phyloP scores from a whole-genome alignment of 768 basidiomycete species.

The Trametes sanguinea region DNA sequence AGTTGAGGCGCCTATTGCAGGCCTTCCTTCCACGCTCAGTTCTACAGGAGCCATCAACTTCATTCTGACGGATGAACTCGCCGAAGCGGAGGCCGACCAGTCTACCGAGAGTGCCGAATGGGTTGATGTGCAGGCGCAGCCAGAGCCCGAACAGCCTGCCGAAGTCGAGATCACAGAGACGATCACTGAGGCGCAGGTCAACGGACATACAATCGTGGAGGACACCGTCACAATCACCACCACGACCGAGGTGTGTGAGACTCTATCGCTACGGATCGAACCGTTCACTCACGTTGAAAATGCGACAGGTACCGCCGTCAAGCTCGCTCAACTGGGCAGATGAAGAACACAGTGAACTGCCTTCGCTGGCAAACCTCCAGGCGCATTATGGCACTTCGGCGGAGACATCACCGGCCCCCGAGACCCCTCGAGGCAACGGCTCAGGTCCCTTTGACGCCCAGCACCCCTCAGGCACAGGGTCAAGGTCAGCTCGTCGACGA shows the following conservation, averaged over 20 bases:
- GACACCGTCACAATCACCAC: conserved; percentile 28
- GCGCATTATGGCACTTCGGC: conserved; percentile 77
- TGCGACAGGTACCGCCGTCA: conserved; percentile 18
- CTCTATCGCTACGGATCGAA: too few species aligned
- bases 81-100: conserved; percentile 28
- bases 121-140: conserved; percentile 33
- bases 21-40: conserved; percentile 40
- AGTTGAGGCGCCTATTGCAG: conserved; percentile 38
- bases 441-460: conserved; percentile 30
- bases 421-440: conserved; percentile 37
- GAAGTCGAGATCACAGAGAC: conserved; percentile 28
- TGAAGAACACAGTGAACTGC: conserved; percentile 77
- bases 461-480: conserved; percentile 27
- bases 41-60: conserved; percentile 68
- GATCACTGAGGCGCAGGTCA: conserved; percentile 22
- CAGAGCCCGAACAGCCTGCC: conserved; percentile 26
- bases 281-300: not conserved
- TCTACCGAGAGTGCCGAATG: conserved; percentile 43
- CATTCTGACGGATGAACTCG: conserved; percentile 81
- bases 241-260: conserved; percentile 24
- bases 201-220: conserved; percentile 30
- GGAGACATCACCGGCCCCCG: conserved; percentile 59
- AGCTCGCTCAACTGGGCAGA: conserved; percentile 79
- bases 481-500: conserved; percentile 44
- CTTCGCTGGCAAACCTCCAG: conserved; percentile 75